Base-by-base conservation (phyloP, 495 filamentous ascomycete species). In the Hypomontagnella monticulosa region DNA sequence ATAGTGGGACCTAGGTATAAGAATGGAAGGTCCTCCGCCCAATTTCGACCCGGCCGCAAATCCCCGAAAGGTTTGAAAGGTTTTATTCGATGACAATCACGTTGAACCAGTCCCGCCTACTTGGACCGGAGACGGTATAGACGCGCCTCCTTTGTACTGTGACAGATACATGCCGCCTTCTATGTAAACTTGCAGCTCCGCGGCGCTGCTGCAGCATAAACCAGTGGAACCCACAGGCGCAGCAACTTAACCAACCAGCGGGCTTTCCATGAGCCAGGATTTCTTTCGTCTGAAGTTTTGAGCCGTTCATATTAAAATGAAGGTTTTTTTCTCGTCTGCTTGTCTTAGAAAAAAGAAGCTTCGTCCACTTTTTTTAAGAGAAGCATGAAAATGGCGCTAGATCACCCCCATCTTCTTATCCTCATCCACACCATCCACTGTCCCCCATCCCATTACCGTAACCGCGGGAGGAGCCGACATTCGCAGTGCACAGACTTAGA, bases 11-110 rank as follows among this genome's bases (percentile, higher is more conserved):
- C n/a, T n/a, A n/a, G n/a, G n/a, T n/a, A 67, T 69, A 60, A 63
- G 66, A 60, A 63, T 61, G 66, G 66, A 60, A 69, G 60, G 66
- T 63, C 60, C 33, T 60, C 60, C 55, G 56, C 66, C 43, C 55
- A 69, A 69, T 63, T 63, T 66, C 60, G 46, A 44, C 14, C 60
- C 66, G 59, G 66, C 8, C 30, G 43, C 34, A 63, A 69, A 69
- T 69, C 66, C 66, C 66, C 66, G 66, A 63, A 63, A 55, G 55
- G 55, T 47, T 60, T 60, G 66, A 63, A 63, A 55, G 55, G 55
- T 37, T 38, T 47, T 38, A 42, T 60, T 63, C 52, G 41, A 55
- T n/a, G n/a, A 43, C 16, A 56, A 43, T 63, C 59, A 63, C 30
- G 41, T 63, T 50, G 30, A 32, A 16, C 27, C 46, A 48, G 57